Evolutionary conservation across 2,329 filamentous ascomycete genomes (phyloP).

Genomic region (Akanthomyces dipterigenus): DNA sequence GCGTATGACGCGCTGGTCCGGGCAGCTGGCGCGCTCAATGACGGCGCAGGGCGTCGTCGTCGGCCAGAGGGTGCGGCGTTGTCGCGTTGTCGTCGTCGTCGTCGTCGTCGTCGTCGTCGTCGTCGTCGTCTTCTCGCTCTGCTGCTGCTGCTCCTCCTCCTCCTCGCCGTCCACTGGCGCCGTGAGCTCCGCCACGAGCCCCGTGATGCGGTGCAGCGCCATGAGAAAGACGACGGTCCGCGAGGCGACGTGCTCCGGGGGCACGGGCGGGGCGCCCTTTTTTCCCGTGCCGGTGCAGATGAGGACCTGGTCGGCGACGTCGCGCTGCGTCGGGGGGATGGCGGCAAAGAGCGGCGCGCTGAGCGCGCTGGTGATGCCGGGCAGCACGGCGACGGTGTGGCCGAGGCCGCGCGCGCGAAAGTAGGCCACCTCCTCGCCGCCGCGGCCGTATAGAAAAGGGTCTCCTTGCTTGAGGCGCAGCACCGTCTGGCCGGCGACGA

Average conservation of each 20-base stretch:
- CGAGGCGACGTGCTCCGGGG: constrained; percentile 68
- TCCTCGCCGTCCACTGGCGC: constrained; percentile 26
- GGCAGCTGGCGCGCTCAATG: constrained; percentile 86
- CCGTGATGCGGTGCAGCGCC: constrained; percentile 78
- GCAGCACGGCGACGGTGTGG: constrained; percentile 62
- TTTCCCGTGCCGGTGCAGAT: constrained; percentile 95
- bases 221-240: constrained; percentile 92
- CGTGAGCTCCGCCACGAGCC: constrained; percentile 66
- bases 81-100: no score
- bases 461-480: constrained; percentile 93
- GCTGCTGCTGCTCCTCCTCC: constrained; percentile 20
- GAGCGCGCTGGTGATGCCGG: constrained; percentile 84
- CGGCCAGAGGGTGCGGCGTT: constrained; percentile 62
- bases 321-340: constrained; percentile 82
- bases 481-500: constrained; percentile 63
- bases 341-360: constrained; percentile 81
- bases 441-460: constrained; percentile 91
- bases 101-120: background rate
- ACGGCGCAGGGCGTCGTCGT: constrained; percentile 79
- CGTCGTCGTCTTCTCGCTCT: constrained; percentile 3
- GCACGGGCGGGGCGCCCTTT: constrained; percentile 75
- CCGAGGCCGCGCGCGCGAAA: constrained; percentile 67
- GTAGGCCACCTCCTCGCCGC: constrained; percentile 84
- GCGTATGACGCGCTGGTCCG: constrained; percentile 86
- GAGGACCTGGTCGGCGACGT: constrained; percentile 84